A percentile compares a stretch with the other conserved stretches of the same genome.
These are phyloP conservation scores for Chlorella vulgaris DNA, from an alignment of 139 green algal genomes.

Conservation along the genomic window DNA sequence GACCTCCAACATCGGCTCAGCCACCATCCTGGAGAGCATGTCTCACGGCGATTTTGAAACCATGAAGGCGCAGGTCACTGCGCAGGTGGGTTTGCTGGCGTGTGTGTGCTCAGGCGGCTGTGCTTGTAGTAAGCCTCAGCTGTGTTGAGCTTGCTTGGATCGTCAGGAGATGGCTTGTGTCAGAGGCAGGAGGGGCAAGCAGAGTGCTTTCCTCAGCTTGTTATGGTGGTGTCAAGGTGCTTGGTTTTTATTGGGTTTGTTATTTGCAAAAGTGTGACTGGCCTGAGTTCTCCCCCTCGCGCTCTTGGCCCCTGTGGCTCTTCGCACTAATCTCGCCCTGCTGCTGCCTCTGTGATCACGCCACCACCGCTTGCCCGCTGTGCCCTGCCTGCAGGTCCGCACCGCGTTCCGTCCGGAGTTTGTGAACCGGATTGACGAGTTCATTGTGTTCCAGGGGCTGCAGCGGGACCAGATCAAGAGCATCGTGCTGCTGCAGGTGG, in stretches of 20 bases:
- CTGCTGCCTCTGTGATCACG: not conserved
- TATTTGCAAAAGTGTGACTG: too few relatives aligned
- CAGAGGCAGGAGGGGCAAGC: too few relatives aligned
- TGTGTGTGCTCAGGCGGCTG: too few relatives aligned
- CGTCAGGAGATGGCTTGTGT: too few relatives aligned
- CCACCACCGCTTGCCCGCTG: not conserved
- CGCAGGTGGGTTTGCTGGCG: conserved; percentile 75
- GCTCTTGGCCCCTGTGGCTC: too few relatives aligned
- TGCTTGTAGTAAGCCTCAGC: too few relatives aligned
- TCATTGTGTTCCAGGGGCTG: conserved; percentile 92
- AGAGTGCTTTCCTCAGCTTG: too few relatives aligned
- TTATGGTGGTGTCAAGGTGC: too few relatives aligned
- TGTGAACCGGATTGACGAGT: conserved; percentile 97
- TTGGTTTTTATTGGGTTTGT: too few relatives aligned
- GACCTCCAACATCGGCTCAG: conserved; percentile 89
- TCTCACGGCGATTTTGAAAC: conserved; percentile 28
- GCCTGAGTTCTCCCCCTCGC: too few relatives aligned
- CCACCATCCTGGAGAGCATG: conserved; percentile 73
- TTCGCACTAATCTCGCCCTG: too few relatives aligned
- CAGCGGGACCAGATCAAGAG: conserved; percentile 72
- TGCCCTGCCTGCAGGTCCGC: conserved; percentile 67
- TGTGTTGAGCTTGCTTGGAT: too few relatives aligned
- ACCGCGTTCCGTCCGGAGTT: conserved; percentile 96
- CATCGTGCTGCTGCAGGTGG: conserved; percentile 73
- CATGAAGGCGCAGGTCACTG: conserved; percentile 58